These are phyloP conservation scores for Monosporozyma unispora DNA, from an alignment of 805 yeast species.

Conservation along the genomic window DNA sequence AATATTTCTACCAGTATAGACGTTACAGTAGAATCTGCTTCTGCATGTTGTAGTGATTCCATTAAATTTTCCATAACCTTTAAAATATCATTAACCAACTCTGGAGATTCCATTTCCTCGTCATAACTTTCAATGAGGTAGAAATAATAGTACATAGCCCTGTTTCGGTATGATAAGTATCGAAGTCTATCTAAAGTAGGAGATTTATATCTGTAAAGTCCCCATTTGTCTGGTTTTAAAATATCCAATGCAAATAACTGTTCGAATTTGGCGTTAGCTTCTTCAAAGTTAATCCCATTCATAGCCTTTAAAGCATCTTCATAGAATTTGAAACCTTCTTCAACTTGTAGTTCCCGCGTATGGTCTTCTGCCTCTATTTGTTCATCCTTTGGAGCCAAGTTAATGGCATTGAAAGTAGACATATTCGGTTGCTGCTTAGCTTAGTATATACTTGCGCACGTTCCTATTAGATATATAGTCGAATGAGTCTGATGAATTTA, in stretches of 20 bases:
- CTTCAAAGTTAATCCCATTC: conserved; percentile 37
- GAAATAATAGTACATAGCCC: conserved; percentile 61
- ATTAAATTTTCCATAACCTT: conserved; percentile 52
- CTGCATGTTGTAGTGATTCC: conserved; percentile 56
- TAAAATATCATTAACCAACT: conserved; percentile 36
- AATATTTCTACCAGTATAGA: conserved; percentile 44
- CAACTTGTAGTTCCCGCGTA: conserved; percentile 82
- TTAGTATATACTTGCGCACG: no score
- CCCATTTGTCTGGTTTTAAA: conserved; percentile 39
- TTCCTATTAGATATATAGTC: no score
- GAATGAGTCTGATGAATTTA: no score
- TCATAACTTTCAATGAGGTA: conserved; percentile 24
- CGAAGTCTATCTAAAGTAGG: conserved; percentile 68
- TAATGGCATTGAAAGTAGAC: conserved; percentile 75
- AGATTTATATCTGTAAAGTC: conserved; percentile 32
- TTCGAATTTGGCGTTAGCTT: conserved; percentile 49
- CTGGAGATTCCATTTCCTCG: conserved; percentile 23
- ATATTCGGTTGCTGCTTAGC: no score
- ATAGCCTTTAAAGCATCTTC: conserved; percentile 62
- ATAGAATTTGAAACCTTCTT: conserved; percentile 70
- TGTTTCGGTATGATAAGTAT: conserved; percentile 69
- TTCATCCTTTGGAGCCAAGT: conserved; percentile 63
- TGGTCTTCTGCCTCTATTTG: conserved; percentile 73
- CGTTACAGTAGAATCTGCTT: conserved; percentile 52
- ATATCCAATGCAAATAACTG: conserved; percentile 63